A percentile compares a stretch with the other conserved stretches of the same genome.
These are phyloP conservation scores for Evansstolkia leycettana DNA, from an alignment of 495 filamentous ascomycete species.

Conservation along the genomic window DNA sequence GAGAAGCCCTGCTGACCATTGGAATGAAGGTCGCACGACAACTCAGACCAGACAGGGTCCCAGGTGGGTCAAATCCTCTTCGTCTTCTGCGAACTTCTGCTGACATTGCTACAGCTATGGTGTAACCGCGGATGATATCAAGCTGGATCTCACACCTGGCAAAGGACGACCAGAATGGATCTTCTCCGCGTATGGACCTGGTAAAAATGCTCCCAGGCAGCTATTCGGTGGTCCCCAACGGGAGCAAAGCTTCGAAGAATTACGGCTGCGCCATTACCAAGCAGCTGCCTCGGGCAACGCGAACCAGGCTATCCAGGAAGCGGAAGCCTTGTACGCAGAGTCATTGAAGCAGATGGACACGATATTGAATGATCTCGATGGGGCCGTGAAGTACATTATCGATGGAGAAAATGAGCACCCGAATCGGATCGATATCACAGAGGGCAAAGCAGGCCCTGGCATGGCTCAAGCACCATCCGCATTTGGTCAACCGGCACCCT, in stretches of 20 bases:
- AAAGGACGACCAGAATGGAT: constrained; percentile 66
- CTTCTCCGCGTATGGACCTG: constrained; percentile 72
- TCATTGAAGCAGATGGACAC: constrained; percentile 58
- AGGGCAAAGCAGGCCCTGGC: constrained; percentile 24
- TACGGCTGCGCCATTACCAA: constrained; percentile 56
- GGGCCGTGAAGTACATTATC: constrained; percentile 59
- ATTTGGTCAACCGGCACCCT: constrained; percentile 23
- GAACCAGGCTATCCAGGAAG: constrained; percentile 54
- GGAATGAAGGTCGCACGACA: constrained; percentile 8
- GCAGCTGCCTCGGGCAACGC: constrained; percentile 44
- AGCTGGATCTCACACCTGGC: constrained; percentile 43
- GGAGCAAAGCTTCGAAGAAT: constrained; percentile 77
- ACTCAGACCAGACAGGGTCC: constrained; percentile 11
- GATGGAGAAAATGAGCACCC: constrained; percentile 61
- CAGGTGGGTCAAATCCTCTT: constrained; percentile 15
- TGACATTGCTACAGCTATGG: constrained; percentile 28
- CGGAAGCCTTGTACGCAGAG: constrained; percentile 41
- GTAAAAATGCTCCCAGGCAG: constrained; percentile 57
- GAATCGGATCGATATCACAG: constrained; percentile 64
- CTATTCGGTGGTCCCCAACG: constrained; percentile 67
- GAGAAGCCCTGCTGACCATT: no score
- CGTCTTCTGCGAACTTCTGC: not conserved
- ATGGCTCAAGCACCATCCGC: constrained; percentile 11
- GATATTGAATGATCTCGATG: constrained; percentile 52
- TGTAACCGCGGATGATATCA: constrained; percentile 44